Percentiles rank a stretch among this genome's conserved stretches.
phyloP scores from a whole-genome alignment of 2,329 filamentous ascomycete species.

The Hypoxylon sp. region DNA sequence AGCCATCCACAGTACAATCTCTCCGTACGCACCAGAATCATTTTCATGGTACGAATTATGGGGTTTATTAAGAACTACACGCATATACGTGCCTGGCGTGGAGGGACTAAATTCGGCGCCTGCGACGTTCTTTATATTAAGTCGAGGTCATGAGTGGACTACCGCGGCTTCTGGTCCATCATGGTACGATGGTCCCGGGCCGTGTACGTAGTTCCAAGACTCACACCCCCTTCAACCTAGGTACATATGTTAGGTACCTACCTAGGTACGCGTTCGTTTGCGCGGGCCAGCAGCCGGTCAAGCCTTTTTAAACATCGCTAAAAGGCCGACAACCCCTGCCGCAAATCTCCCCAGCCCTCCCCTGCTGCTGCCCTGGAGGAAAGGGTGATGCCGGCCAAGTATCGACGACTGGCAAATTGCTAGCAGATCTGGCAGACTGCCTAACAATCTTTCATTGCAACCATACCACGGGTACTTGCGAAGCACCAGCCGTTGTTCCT shows the following conservation, averaged over 20 bases:
- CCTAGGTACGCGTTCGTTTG: too few species aligned
- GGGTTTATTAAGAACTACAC: conserved; percentile 40
- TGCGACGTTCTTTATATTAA: conserved; percentile 49
- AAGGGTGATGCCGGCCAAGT: conserved; percentile 16
- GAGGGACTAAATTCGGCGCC: conserved; percentile 43
- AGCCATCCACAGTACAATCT: conserved; percentile 25
- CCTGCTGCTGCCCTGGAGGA: conserved; percentile 27
- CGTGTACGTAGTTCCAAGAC: conserved; percentile 39
- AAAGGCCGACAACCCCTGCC: conserved; percentile 38
- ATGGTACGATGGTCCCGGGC: conserved; percentile 40
- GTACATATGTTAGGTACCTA: conserved; percentile 12
- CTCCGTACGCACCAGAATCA: conserved; percentile 32
- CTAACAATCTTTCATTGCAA: conserved; percentile 42
- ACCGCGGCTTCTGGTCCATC: conserved; percentile 42
- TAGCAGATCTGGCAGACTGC: conserved; percentile 39
- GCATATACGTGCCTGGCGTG: conserved; percentile 43
- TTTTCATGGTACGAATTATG: conserved; percentile 43
- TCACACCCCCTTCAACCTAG: conserved; percentile 28
- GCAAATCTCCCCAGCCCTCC: conserved; percentile 17
- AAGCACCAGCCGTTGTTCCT: conserved; percentile 42
- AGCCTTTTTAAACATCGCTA: conserved; percentile 36
- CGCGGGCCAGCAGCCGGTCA: conserved; percentile 37
- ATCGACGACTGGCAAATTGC: conserved; percentile 32
- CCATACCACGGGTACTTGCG: conserved; percentile 46
- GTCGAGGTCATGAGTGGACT: conserved; percentile 45